Base-by-base conservation (phyloP, 768 basidiomycete genomes). In the Russula virescens region DNA sequence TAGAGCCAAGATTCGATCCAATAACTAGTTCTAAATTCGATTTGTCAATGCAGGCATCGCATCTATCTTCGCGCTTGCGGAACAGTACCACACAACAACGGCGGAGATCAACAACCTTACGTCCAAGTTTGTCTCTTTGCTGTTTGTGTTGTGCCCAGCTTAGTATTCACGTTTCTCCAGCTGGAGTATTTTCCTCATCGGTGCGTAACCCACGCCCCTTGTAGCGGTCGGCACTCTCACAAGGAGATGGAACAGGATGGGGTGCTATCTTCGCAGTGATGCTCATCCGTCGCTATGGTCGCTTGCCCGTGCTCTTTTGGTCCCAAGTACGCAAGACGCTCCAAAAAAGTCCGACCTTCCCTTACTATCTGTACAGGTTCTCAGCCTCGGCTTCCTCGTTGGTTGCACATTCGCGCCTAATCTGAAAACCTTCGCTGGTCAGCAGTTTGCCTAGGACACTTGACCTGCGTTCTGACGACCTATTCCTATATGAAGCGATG, bases 221-320 rank as follows among this genome's bases (percentile, higher is more conserved):
- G 79, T 19, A 23, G 9, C 28, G 42, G 50, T 28, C 14, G 2
- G 34, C 26, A 25, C 4, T 18, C 45, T 55, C 18, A 54, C 26
- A 5, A 14, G 21, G 2, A 35, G 47, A 16, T 6, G 16, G 10
- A 18, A 48, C 68, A 81, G 84, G 85, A 23, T 82, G 81, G 78
- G 84, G 85, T 46, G 82, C 83, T 21, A 62, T 85, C n/a, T 75
- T 82, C 63, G 80, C 80, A n/a, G 84, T 86, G 7, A 83, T 87
- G 75, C 70, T 86, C 35, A 83, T 87, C 71, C 77, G 85, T 38
- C 80, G 84, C 19, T 79, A 73, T 58, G 87, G 87, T 8, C 81
- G 87, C 48, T 77, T 89, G 1, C 85, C 86, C 0, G 75, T 88
- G 14, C 71, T 89, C 40, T 88, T 87, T 73, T 89, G 87, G 87